Evolutionary conservation across 2,329 filamentous ascomycete species (phyloP), one percentile per base, ranked within the genome.

Genomic region (Colletotrichum sidae): DNA sequence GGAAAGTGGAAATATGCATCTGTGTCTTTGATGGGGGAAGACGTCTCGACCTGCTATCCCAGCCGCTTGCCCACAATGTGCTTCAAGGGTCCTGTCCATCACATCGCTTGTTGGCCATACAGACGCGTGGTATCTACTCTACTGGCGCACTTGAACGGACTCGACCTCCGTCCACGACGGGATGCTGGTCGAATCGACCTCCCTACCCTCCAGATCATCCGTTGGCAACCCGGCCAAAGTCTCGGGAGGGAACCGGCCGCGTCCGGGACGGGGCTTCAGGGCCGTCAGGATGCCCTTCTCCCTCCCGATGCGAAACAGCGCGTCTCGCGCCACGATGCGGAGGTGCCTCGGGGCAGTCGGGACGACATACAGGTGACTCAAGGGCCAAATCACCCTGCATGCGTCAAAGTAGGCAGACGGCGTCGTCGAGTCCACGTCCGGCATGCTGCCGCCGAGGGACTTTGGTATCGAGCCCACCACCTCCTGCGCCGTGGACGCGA

Each of bases 211-310:
- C 12, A 65, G 2, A 11, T 65, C 45, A 10, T 61, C 62, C 6
- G 55, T 25, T 5, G 57, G 45, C 11, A 65, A 39, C 11, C 62
- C 57, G 38, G 47, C 53, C 39, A 65, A 37, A 8, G 62, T 51
- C 39, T 55, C 58, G 1, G 17, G 41, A 4, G 58, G 52, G 8
- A 61, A 61, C 2, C 12, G 1, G 8, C 8, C 7, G 11, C 33
- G 25, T 5, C 58, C 58, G 8, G 58, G 51, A 6, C 52, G 52
- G 4, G 58, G 60, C 51, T 25, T 62, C 8, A 80, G 63, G 2
- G 77, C 79, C 58, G 80, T 77, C 46, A 72, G 71, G n/a, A 80
- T 72, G 8, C 79, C 79, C 15, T 77, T 64, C 45, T 79, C 77
- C 9, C 67, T 72, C 6, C 77, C 79, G 39, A 80, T 78, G 25